Conservation (phyloP, 345 rosid species). For the Syzygium grande region DNA sequence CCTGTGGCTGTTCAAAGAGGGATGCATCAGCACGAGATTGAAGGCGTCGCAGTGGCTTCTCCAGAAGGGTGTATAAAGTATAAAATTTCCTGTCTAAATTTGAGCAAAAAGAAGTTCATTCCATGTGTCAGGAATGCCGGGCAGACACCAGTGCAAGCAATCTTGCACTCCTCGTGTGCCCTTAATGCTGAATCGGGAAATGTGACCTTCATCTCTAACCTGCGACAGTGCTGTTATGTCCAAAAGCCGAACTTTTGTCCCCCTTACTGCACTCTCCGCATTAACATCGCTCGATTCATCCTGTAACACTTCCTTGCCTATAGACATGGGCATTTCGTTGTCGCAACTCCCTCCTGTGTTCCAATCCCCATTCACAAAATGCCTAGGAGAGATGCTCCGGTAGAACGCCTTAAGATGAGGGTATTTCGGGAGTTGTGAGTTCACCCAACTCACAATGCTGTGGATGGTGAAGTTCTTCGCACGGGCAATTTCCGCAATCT, state of each 20-base stretch:
- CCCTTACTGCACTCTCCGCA: conserved; percentile 11
- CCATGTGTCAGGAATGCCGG: conserved; percentile 51
- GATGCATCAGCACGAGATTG: neutral
- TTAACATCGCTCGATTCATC: conserved; percentile 11
- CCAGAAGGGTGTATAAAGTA: neutral
- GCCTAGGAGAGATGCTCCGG: conserved; percentile 38
- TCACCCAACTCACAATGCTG: conserved; percentile 40
- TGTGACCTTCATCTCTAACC: conserved; percentile 29
- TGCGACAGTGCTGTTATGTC: conserved; percentile 15
- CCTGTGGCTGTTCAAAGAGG: neutral
- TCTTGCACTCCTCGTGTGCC: conserved; percentile 5
- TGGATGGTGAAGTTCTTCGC: conserved; percentile 43
- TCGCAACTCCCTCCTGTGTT: conserved; percentile 41
- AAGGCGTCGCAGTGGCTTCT: neutral
- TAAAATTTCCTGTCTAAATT: neutral
- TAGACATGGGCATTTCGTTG: conserved; percentile 25
- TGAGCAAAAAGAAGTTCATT: conserved; percentile 35
- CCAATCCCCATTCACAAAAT: conserved; percentile 44
- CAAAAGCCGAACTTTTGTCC: conserved; percentile 16
- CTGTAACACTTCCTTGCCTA: conserved; percentile 27
- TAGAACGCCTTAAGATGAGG: conserved; percentile 31
- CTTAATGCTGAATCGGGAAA: conserved; percentile 12
- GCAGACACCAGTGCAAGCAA: conserved; percentile 45
- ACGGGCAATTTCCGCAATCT: conserved; percentile 12
- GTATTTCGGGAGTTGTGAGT: conserved; percentile 23